Evolutionary conservation across 208 protist genomes (phyloP), one percentile per base, ranked within the genome.

Genomic region (Trypanosoma platydactyli): DNA sequence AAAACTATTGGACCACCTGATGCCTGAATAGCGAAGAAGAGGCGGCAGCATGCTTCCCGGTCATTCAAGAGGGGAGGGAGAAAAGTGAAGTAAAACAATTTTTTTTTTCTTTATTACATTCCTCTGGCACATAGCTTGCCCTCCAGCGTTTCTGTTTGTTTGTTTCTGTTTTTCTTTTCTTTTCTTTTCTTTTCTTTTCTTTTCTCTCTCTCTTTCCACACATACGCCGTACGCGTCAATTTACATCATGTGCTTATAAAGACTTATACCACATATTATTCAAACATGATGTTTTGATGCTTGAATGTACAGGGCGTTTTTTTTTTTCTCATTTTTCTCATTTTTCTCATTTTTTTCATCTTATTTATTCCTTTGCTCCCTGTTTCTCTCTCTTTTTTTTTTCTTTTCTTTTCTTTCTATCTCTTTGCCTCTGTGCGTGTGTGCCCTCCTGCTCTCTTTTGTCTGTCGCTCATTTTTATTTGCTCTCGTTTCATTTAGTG

Each of bases 381-480:
- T 44, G 44, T 50, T 13, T 24, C 30, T 51, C 64, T 52, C 9
- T 38, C 9, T 12, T 52, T 24, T n/a, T 29, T 50, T 33, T 29
- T 45, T 54, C 22, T 53, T 52, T 20, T 46, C 29, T 3, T 9
- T 71, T 65, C 16, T 56, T 1, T 71, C 13, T 54, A 20, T 64
- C 30, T 59, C 44, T 3, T 35, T 27, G 20, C 33, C n/a, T n/a
- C n/a, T n/a, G n/a, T n/a, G n/a, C n/a, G n/a, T n/a, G n/a, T 38
- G 33, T 38, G 9, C 9, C 33, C 33, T 38, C 4, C 57, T 73
- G 66, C 56, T 66, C 25, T 20, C 56, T 72, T 65, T 54, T 62
- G n/a, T n/a, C n/a, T n/a, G n/a, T n/a, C n/a, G n/a, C 33, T 38
- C 3, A 38, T 38, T 3, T 38, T 38, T 38, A 3, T 9, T 11